Base-by-base conservation (phyloP, 345 rosid genomes). In the Populus ilicifolia region DNA sequence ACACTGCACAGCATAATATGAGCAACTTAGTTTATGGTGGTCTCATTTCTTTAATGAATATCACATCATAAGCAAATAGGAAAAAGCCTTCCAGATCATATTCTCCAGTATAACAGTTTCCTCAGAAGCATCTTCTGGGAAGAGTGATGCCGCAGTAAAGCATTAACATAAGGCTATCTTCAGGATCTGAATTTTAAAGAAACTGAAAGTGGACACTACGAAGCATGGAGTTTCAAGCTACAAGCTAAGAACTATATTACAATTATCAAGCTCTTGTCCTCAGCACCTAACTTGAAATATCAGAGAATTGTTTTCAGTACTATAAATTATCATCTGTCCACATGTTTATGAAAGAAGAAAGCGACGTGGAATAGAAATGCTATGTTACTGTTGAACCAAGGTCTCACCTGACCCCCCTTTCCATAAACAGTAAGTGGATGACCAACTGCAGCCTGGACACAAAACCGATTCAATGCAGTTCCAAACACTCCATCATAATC, bases 401-500 rank as follows among this genome's bases (percentile, higher is more conserved):
- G 12, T 54, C 76, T 84, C 82, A 95, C 99, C 97, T 93, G 99
- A 69, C 98, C 99, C 38, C 99, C 98, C 85, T 93, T 96, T 67
- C 99, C 99, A 52, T 96, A 96, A 56, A 96, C 94, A 1, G 99
- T 96, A 70, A 93, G 97, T 10, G 98, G 97, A 80, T 93, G 99
- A 43, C 96, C 96, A 33, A 92, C 90, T 70, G 99, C 97, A 25
- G 99, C 98, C 84, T 96, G 99, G 77, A 96, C 97, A 73, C 98
- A 96, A 73, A 95, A 96, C 73, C 98, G 89, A 83, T 96, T 96
- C 81, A 93, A 85, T 68, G 98, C 96, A 54, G 99, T 96, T 61
- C 97, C 99, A 12, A 96, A 96, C 29, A 96, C 96, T 72, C 90
- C 97, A 90, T 96, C 99, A 63, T 93, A 96, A 83, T 96, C 99